Percentiles rank a stretch among this genome's conserved stretches.
These are phyloP conservation scores for Coniochaeta sp. DNA, from an alignment of 2,329 filamentous ascomycete species.

Conservation along the genomic window DNA sequence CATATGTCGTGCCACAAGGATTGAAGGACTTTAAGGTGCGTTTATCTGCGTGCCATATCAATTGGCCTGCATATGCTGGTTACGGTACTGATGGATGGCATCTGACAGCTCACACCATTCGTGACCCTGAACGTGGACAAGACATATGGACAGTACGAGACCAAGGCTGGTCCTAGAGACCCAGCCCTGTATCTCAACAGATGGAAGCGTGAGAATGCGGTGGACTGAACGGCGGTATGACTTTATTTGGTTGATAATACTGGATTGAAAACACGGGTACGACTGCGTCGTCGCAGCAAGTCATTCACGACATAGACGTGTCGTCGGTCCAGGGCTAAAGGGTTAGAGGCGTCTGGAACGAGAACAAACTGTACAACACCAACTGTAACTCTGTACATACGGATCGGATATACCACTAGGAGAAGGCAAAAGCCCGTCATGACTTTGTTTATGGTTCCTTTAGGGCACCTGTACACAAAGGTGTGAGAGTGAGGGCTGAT, in stretches of 20 bases:
- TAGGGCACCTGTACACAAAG: no score
- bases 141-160: slow-evolving; percentile 46
- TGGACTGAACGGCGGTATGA: slow-evolving; percentile 32
- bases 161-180: slow-evolving; percentile 45
- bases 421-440: neutral
- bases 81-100: slow-evolving; percentile 9
- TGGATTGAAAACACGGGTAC: neutral
- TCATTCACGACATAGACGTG: neutral
- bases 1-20: slow-evolving; percentile 68
- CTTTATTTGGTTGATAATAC: neutral
- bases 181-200: slow-evolving; percentile 54
- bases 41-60: neutral
- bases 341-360: neutral
- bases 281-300: neutral
- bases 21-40: slow-evolving; percentile 65
- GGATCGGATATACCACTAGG: neutral
- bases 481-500: no score
- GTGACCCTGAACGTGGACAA: slow-evolving; percentile 54
- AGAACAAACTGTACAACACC: neutral
- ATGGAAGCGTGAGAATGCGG: slow-evolving; percentile 62
- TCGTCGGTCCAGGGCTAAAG: neutral
- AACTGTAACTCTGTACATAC: neutral
- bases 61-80: neutral
- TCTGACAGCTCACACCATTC: slow-evolving; percentile 68
- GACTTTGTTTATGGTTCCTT: neutral